Percentiles rank a stretch among this genome's conserved stretches.
phyloP scores from a whole-genome alignment of 345 rosid species.

The Draba incana region DNA sequence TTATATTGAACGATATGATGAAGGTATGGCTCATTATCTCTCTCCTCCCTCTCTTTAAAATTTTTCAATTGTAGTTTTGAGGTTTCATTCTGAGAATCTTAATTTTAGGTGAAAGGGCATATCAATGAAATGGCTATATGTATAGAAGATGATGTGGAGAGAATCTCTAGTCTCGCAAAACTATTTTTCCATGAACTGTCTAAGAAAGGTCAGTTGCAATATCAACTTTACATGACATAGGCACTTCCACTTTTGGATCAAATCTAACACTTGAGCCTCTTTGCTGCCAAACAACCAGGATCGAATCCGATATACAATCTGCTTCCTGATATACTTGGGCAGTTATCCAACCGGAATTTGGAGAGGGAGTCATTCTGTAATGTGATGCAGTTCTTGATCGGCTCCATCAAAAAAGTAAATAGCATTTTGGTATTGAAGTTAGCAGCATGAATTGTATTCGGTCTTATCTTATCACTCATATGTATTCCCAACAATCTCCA shows the following conservation, averaged over 20 bases:
- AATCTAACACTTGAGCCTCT: conserved; percentile 29
- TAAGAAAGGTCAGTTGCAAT: conserved; percentile 71
- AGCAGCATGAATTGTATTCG: conserved; percentile 22
- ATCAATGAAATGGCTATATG: conserved; percentile 92
- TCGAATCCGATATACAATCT: conserved; percentile 94
- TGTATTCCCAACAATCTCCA: conserved; percentile 38
- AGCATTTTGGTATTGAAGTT: conserved; percentile 29
- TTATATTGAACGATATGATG: conserved; percentile 99
- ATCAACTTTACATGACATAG: conserved; percentile 13
- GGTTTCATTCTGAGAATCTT: conserved; percentile 40
- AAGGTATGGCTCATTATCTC: conserved; percentile 55
- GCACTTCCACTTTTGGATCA: conserved; percentile 11
- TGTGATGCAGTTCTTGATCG: conserved; percentile 95
- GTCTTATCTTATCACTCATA: conserved; percentile 20
- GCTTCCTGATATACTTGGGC: conserved; percentile 93
- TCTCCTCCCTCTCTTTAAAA: conserved; percentile 25
- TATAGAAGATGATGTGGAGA: conserved; percentile 82
- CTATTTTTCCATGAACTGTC: conserved; percentile 91
- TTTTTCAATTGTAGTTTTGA: conserved; percentile 22
- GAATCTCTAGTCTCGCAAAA: conserved; percentile 90
- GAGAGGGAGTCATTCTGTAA: conserved; percentile 81
- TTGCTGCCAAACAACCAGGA: conserved; percentile 55
- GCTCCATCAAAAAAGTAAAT: conserved; percentile 88
- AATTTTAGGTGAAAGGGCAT: conserved; percentile 87
- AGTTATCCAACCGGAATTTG: conserved; percentile 72